These are phyloP conservation scores for Cladosporium cucumerinum DNA, from an alignment of 2,329 filamentous ascomycete species.

Conservation along the genomic window DNA sequence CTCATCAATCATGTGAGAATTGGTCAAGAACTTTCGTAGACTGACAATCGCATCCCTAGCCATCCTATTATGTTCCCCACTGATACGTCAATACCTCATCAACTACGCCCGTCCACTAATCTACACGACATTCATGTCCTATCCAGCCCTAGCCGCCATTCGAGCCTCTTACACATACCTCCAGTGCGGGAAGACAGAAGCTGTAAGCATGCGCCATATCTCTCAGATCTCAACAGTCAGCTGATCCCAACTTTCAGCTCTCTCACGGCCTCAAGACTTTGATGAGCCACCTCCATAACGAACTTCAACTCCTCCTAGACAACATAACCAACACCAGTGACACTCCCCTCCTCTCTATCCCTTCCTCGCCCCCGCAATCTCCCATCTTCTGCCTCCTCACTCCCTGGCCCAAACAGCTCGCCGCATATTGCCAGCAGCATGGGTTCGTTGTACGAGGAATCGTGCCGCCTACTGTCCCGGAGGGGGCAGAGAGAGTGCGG, in stretches of 20 bases:
- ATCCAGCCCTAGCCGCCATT: constrained; percentile 59
- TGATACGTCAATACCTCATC: constrained; percentile 62
- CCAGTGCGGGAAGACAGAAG: constrained; percentile 46
- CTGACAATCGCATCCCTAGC: constrained; percentile 39
- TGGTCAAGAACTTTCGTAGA: background rate
- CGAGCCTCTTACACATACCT: constrained; percentile 57
- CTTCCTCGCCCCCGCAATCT: constrained; percentile 46
- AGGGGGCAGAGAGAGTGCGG: constrained; percentile 60
- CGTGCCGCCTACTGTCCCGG: constrained; percentile 65
- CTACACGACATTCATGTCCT: constrained; percentile 68
- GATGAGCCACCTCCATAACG: constrained; percentile 45
- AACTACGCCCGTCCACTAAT: constrained; percentile 75
- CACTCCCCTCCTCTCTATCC: constrained; percentile 35
- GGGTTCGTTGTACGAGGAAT: constrained; percentile 64
- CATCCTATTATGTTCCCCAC: constrained; percentile 59
- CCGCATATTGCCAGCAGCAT: constrained; percentile 55
- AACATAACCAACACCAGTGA: constrained; percentile 18
- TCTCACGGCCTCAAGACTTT: constrained; percentile 47
- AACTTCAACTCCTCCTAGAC: constrained; percentile 39
- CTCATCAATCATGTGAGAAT: background rate
- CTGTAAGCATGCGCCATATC: constrained; percentile 19
- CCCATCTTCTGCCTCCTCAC: constrained; percentile 65
- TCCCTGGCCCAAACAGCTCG: constrained; percentile 55
- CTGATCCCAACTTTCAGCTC: constrained; percentile 27
- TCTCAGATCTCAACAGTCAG: background rate